Percentiles rank a stretch among this genome's conserved stretches.
phyloP scores from a whole-genome alignment of 805 yeast genomes.

The Yarrowia keelungensis region DNA sequence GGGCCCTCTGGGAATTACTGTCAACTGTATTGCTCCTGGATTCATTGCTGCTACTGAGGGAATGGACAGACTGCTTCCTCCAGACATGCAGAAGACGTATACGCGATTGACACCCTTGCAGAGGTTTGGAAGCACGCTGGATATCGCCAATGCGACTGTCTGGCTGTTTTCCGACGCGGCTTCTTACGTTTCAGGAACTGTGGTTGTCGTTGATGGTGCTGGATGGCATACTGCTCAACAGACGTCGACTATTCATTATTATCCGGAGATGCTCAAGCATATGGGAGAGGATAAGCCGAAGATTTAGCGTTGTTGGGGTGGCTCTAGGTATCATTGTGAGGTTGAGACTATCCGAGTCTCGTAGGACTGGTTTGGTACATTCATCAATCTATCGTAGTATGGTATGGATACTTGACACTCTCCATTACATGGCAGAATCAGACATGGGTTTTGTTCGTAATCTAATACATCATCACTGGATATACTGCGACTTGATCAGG shows the following conservation, averaged over 20 bases:
- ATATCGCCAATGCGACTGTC: constrained; percentile 88
- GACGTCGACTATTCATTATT: constrained; percentile 1
- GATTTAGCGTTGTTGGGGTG: background rate
- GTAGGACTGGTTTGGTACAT: no score
- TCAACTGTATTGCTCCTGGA: constrained; percentile 91
- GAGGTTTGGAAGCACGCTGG: constrained; percentile 65
- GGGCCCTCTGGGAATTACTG: constrained; percentile 86
- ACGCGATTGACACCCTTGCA: constrained; percentile 60
- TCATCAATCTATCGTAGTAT: no score
- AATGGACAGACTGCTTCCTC: constrained; percentile 63
- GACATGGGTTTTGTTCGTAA: no score
- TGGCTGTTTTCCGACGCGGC: constrained; percentile 86
- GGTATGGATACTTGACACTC: no score
- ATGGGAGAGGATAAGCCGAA: constrained; percentile 22
- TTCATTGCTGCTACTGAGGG: constrained; percentile 90
- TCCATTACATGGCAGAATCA: no score
- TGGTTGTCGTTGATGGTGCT: constrained; percentile 90
- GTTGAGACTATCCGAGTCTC: no score
- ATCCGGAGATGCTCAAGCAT: constrained; percentile 3
- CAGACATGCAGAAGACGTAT: constrained; percentile 54
- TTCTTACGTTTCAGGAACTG: constrained; percentile 74
- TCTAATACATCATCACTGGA: no score
- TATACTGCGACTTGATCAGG: no score
- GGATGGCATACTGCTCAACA: constrained; percentile 66
- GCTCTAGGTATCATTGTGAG: no score